Conservation (phyloP, 805 yeast genomes). For the Kazachstania taianensis region DNA sequence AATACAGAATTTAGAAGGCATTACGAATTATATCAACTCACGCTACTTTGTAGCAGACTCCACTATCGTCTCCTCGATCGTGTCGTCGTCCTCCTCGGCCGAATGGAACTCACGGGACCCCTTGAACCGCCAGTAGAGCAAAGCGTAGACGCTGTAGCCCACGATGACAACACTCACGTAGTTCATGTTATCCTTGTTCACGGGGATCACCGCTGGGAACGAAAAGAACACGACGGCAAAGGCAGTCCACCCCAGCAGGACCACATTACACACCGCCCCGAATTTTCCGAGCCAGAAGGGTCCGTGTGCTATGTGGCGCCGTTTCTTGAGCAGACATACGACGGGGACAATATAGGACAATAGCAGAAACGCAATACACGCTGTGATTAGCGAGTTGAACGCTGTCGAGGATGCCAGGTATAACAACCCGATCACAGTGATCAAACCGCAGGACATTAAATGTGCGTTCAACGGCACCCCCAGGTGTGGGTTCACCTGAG, state of each 20-base stretch:
- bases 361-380: conserved; percentile 51
- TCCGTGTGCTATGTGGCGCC: conserved; percentile 41
- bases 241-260: conserved; percentile 45
- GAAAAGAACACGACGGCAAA: conserved; percentile 54
- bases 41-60: too few relatives aligned
- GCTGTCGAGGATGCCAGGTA: conserved; percentile 62
- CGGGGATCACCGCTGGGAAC: conserved; percentile 58
- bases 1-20: too few relatives aligned
- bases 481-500: conserved; percentile 39
- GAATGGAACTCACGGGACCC: conserved; percentile 29
- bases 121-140: conserved; percentile 43
- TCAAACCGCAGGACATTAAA: conserved; percentile 42
- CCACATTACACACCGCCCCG: conserved; percentile 42
- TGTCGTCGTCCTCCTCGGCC: conserved; percentile 13
- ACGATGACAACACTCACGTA: conserved; percentile 50
- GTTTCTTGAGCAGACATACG: conserved; percentile 36
- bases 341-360: conserved; percentile 52
- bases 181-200: conserved; percentile 51
- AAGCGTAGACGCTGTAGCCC: conserved; percentile 35
- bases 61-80: not conserved
- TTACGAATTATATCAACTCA: too few relatives aligned
- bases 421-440: conserved; percentile 46
- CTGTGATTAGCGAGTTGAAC: conserved; percentile 54
- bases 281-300: conserved; percentile 57
- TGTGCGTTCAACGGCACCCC: conserved; percentile 59